Evolutionary conservation across 2,329 filamentous ascomycete species (phyloP).

Genomic region (Plectosphaerella sp.): DNA sequence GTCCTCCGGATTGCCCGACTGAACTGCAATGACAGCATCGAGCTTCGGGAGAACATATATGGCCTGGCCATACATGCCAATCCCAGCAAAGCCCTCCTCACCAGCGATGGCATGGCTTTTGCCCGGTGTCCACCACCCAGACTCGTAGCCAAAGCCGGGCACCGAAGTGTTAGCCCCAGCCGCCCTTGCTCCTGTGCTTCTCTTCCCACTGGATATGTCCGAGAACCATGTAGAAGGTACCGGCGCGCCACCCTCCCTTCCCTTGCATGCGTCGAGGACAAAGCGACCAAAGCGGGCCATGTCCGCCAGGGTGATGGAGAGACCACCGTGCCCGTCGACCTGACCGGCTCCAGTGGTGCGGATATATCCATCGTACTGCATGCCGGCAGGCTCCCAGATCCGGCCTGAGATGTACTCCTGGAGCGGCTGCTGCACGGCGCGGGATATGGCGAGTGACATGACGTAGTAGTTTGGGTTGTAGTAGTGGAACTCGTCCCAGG

Average conservation of each 20-base stretch:
- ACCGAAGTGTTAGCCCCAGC: neutral
- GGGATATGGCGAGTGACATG: neutral
- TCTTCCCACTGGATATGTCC: neutral
- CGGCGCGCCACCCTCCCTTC: neutral
- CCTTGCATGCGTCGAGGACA: neutral
- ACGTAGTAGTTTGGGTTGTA: slow-evolving; percentile 1
- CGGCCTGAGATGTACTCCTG: neutral
- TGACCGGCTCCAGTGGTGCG: neutral
- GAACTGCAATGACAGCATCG: neutral
- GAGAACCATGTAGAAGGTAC: neutral
- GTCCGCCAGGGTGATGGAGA: neutral
- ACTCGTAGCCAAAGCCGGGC: neutral
- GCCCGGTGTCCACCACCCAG: neutral
- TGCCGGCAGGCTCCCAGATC: slow-evolving; percentile 1
- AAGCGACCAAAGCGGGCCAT: neutral
- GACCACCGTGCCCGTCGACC: neutral
- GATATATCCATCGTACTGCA: neutral
- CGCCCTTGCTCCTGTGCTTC: neutral
- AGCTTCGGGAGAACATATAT: neutral
- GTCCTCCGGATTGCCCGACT: neutral
- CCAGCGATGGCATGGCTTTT: neutral
- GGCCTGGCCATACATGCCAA: neutral
- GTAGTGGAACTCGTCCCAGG: slow-evolving; percentile 1
- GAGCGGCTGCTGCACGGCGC: neutral
- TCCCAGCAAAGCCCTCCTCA: neutral